These are phyloP conservation scores for Nepenthes alata DNA, from an alignment of 179 eudicot genomes.

Conservation along the genomic window DNA sequence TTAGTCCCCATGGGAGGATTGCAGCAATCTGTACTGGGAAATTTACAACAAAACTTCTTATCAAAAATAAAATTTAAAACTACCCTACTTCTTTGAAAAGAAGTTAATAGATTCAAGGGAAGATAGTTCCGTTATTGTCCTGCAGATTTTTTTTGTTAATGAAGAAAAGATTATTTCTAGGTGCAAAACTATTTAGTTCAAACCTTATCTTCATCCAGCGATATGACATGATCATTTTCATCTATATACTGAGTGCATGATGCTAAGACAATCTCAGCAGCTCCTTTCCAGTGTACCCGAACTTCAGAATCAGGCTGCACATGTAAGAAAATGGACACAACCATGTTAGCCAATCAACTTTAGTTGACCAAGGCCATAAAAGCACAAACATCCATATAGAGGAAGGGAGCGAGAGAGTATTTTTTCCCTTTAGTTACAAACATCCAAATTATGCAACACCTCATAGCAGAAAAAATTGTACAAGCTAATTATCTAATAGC, in stretches of 20 bases:
- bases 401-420: neutral
- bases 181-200: neutral
- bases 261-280: conserved; percentile 80
- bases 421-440: no score
- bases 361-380: neutral
- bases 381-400: neutral
- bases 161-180: neutral
- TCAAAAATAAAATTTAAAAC: no score
- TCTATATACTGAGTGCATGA: conserved; percentile 57
- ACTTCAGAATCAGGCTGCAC: conserved; percentile 51
- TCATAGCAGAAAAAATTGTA: no score
- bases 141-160: neutral
- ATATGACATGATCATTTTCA: conserved; percentile 26
- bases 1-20: no score
- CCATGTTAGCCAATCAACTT: neutral
- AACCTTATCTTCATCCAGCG: conserved; percentile 65
- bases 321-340: neutral
- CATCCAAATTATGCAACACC: no score
- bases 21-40: no score
- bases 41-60: no score
- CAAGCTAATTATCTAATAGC: no score
- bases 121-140: no score
- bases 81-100: no score
- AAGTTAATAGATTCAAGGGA: no score
- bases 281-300: conserved; percentile 93